phyloP scores from a whole-genome alignment of 1,284 basidiomycete genomes.

The Rhodotorula sp. region DNA sequence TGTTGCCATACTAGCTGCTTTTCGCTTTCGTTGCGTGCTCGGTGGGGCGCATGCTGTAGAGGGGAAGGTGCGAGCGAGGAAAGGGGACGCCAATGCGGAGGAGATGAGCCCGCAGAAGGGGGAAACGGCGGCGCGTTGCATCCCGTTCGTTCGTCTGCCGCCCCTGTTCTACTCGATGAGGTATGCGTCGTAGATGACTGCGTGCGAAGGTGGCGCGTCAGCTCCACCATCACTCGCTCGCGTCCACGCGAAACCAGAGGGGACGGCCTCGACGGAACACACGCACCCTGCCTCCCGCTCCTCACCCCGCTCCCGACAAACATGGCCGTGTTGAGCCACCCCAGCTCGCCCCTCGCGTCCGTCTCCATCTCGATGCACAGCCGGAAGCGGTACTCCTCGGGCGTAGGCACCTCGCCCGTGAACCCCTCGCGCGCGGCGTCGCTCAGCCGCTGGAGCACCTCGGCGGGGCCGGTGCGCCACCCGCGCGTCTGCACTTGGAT shows the following conservation, averaged over 20 bases:
- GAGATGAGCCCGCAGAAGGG: too few species aligned
- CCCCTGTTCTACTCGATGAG: conserved; percentile 19
- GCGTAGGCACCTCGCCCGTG: conserved; percentile 16
- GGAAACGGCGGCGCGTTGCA: too few species aligned
- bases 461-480: conserved; percentile 35
- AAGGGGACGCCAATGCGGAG: too few species aligned
- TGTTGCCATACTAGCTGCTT: not conserved
- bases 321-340: conserved; percentile 37
- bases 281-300: conserved; percentile 36
- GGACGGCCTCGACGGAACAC: not conserved
- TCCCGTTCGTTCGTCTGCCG: too few species aligned
- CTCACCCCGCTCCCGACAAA: conserved; percentile 31
- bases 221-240: too few species aligned
- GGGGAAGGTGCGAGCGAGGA: too few species aligned
- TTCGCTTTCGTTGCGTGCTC: not conserved
- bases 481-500: conserved; percentile 40
- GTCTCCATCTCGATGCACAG: conserved; percentile 40
- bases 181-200: conserved; percentile 41
- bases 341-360: conserved; percentile 25
- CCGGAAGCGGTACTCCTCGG: conserved; percentile 39
- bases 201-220: too few species aligned
- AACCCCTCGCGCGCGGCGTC: conserved; percentile 30
- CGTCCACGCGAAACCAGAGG: too few species aligned
- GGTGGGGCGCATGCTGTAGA: not conserved
- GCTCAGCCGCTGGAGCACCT: conserved; percentile 30